Base-by-base conservation (phyloP, 1,284 basidiomycete genomes). In the Athelia psychrophila region DNA sequence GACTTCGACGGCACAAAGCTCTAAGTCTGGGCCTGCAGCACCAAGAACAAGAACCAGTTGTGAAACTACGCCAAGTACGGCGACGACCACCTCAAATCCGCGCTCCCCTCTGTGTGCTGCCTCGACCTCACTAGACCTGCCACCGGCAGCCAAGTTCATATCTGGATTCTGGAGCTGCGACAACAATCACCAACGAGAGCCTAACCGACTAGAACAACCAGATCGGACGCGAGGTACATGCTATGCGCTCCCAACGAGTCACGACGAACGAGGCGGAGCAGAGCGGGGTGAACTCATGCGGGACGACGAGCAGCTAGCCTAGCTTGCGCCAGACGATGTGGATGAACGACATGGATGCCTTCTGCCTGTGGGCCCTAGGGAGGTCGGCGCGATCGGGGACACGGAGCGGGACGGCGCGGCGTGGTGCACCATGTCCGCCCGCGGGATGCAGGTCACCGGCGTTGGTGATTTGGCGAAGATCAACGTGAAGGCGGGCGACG, bases 351-450 rank as follows among this genome's bases (percentile, higher is more conserved):
- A 73, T 74, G n/a, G 67, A 61, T 64, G 85, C 87, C 62, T 87
- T 84, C 65, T 88, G 85, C 58, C 56, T 87, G 13, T 88, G 78
- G 76, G 81, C 73, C 83, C 85, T 24, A 74, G 63, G 2, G 64
- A 63, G 24, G 63, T 67, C 54, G 71, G 75, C 30, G 70, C 73
- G 16, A 81, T 91, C 51, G 86, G 83, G 44, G 79, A 87, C 55
- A 81, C 83, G 13, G 89, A 92, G 68, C 78, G 77, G 40, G 74
- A 80, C 49, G 81, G 80, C 54, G 84, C 91, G n/a, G 81, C 86
- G 0, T 91, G 80, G 76, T 92, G 88, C 73, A 86, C 86, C 36
- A 84, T 81, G 64, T 75, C 78, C 48, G 81, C 83, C n/a, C 78
- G 77, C 52, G 87, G 88, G 6, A 74, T 84, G 1, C 82, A 87